Conservation (phyloP, 2,329 filamentous ascomycete species). For the Sporothrix inflata region DNA sequence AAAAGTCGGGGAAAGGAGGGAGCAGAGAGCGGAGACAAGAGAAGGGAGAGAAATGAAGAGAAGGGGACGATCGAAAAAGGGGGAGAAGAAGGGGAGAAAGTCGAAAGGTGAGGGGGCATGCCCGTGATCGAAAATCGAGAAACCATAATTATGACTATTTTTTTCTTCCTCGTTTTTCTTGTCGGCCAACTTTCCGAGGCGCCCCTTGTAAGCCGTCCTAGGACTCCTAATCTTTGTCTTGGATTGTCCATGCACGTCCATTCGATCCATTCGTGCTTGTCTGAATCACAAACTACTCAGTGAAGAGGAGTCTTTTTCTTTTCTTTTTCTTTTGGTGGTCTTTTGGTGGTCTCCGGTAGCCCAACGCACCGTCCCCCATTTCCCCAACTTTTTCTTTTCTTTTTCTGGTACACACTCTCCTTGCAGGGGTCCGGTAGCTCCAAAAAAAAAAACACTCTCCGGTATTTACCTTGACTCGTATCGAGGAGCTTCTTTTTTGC, state of each 20-base stretch:
- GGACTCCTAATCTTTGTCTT: background rate
- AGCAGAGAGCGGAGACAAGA: background rate
- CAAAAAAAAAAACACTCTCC: background rate
- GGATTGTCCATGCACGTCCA: background rate
- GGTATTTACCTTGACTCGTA: background rate
- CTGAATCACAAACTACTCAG: background rate
- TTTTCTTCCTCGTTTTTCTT: background rate
- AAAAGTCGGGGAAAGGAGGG: conserved; percentile 3
- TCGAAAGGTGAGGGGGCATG: conserved; percentile 10
- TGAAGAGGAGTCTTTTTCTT: background rate
- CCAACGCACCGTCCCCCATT: background rate
- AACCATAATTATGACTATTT: background rate
- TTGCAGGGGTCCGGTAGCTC: background rate
- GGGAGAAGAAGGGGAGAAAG: background rate
- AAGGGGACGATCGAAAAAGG: background rate
- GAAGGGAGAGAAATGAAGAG: background rate
- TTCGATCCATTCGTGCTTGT: background rate
- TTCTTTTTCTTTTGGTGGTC: background rate
- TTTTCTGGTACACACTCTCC: background rate
- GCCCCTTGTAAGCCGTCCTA: background rate
- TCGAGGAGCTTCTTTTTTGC: background rate
- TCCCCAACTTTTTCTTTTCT: conserved; percentile 1
- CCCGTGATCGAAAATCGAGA: background rate
- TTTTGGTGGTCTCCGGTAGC: background rate
- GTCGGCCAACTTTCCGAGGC: background rate